Conservation (phyloP, 345 rosid genomes). For the Salix suchowensis region DNA sequence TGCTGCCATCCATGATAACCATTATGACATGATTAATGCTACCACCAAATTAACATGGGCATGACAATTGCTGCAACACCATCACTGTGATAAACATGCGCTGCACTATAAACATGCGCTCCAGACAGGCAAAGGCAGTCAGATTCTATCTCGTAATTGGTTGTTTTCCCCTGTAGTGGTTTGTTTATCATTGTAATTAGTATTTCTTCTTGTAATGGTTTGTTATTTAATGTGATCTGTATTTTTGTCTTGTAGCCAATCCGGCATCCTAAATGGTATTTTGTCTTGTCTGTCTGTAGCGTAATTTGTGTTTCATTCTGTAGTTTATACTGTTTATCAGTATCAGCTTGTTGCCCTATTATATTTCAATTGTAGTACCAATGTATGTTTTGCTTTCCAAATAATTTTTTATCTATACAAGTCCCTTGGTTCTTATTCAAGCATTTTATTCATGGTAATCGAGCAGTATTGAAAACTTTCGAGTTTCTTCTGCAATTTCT, state of each 20-base stretch:
- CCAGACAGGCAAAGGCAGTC: not conserved
- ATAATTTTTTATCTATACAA: not conserved
- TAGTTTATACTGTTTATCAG: not conserved
- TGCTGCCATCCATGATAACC: not conserved
- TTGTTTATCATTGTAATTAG: no score
- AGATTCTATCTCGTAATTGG: no score
- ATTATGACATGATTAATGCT: not conserved
- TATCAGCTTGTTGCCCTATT: not conserved
- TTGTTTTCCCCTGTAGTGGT: no score
- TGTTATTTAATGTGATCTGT: no score
- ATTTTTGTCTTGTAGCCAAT: no score
- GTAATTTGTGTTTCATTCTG: no score
- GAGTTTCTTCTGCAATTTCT: not conserved
- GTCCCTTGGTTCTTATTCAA: not conserved
- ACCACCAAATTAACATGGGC: not conserved
- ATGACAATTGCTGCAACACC: not conserved
- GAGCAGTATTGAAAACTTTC: not conserved
- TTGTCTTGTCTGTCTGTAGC: no score
- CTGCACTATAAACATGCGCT: not conserved
- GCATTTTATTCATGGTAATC: not conserved
- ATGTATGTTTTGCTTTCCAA: not conserved
- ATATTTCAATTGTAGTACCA: not conserved
- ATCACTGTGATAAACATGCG: not conserved
- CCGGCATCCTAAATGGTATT: no score
- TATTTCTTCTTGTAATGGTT: no score